Evolutionary conservation across 1,284 basidiomycete genomes (phyloP).

Genomic region (Apiotrichum sp.): DNA sequence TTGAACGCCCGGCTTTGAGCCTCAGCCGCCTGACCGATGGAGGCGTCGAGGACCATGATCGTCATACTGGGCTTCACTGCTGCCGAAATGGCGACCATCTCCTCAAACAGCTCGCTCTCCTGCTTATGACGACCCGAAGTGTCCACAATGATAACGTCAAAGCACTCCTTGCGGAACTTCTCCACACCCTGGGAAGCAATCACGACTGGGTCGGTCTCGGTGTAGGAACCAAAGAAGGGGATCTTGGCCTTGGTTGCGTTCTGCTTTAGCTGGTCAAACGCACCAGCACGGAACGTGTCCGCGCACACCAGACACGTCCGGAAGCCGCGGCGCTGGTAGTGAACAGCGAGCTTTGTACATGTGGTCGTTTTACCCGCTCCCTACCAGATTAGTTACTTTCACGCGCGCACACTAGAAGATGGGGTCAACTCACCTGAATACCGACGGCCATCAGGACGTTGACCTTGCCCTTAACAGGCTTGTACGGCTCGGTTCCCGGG

Average conservation of each 20-base stretch:
- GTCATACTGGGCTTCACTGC: slow-evolving; percentile 94
- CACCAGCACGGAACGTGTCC: slow-evolving; percentile 98
- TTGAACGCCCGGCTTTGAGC: slow-evolving; percentile 95
- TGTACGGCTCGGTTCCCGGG: slow-evolving; percentile 88
- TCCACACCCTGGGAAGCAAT: slow-evolving; percentile 91
- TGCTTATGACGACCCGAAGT: slow-evolving; percentile 97
- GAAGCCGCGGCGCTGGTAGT: slow-evolving; percentile 96
- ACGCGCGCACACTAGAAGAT: no score
- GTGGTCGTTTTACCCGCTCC: slow-evolving; percentile 99
- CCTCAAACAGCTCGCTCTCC: slow-evolving; percentile 92
- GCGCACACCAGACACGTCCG: slow-evolving; percentile 98
- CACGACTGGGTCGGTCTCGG: slow-evolving; percentile 93
- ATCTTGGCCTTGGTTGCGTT: slow-evolving; percentile 96
- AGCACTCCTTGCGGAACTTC: slow-evolving; percentile 96
- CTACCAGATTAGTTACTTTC: slow-evolving; percentile 43
- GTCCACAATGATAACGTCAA: slow-evolving; percentile 99
- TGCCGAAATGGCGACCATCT: slow-evolving; percentile 94
- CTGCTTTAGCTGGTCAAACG: slow-evolving; percentile 92
- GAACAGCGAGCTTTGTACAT: slow-evolving; percentile 93
- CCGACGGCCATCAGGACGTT: slow-evolving; percentile 98
- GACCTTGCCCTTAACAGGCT: slow-evolving; percentile 88
- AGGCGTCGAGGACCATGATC: slow-evolving; percentile 75
- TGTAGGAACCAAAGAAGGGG: slow-evolving; percentile 98
- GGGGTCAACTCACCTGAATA: slow-evolving; percentile 60
- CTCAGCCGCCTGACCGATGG: slow-evolving; percentile 89